These are phyloP conservation scores for Phytomonas serpens DNA, from an alignment of 208 protist species.

Conservation along the genomic window DNA sequence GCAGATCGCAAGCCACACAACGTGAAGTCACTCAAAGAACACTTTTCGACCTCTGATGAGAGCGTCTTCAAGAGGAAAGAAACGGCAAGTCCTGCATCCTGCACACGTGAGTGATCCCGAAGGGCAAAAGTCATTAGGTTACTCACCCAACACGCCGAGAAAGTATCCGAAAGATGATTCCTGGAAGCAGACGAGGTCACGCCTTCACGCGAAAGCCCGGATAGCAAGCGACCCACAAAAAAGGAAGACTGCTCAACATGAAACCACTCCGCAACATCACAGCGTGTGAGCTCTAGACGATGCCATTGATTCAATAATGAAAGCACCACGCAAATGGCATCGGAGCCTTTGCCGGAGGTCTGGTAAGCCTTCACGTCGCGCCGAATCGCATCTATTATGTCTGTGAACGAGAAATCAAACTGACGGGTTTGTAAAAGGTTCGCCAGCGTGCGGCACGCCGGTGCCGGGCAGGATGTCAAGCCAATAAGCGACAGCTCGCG, in stretches of 20 bases:
- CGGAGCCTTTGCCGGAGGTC: not conserved
- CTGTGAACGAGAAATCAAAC: not conserved
- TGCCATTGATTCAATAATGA: slow-evolving; percentile 1
- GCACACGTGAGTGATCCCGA: not conserved
- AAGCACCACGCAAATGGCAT: slow-evolving; percentile 4
- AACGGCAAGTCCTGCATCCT: not conserved
- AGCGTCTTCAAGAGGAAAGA: not conserved
- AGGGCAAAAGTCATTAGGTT: not conserved
- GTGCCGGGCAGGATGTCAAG: not conserved
- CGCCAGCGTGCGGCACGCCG: not conserved
- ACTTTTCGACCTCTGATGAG: not conserved
- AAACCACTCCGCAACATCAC: not conserved
- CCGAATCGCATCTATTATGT: not conserved
- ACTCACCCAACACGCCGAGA: not conserved
- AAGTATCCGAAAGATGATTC: not conserved
- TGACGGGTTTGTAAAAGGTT: not conserved
- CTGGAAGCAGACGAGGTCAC: not conserved
- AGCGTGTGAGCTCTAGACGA: not conserved
- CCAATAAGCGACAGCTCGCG: not conserved
- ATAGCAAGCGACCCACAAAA: not conserved
- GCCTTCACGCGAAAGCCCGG: not conserved
- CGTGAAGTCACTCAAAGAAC: not conserved
- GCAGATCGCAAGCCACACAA: not conserved
- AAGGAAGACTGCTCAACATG: not conserved
- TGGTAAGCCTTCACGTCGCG: not conserved